Percentiles rank a stretch among this genome's conserved stretches.
Evolutionary conservation across 345 rosid genomes (phyloP).

Genomic region (Bruguiera gymnorhiza): DNA sequence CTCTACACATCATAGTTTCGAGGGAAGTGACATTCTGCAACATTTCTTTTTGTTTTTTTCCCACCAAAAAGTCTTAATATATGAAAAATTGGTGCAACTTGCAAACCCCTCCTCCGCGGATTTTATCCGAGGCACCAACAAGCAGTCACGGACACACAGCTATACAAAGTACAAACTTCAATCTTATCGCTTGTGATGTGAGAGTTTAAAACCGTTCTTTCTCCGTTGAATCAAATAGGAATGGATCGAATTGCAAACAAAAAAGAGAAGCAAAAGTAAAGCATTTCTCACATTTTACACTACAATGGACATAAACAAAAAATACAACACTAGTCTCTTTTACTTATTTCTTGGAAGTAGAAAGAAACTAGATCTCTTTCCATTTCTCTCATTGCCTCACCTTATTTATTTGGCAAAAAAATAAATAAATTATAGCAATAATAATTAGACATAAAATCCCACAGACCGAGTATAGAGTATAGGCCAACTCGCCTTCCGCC

Average conservation of each 20-base stretch:
- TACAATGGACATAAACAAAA: slow-evolving; percentile 13
- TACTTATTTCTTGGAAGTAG: slow-evolving; percentile 16
- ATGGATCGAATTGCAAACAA: background rate
- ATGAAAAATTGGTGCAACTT: too few relatives aligned
- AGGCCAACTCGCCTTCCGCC: background rate
- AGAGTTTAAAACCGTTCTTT: background rate
- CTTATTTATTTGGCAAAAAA: slow-evolving; percentile 30
- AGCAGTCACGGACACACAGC: too few relatives aligned
- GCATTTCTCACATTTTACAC: slow-evolving; percentile 13
- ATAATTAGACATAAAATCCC: slow-evolving; percentile 25
- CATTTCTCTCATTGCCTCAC: background rate
- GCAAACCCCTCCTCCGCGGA: too few relatives aligned
- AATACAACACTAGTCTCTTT: slow-evolving; percentile 17
- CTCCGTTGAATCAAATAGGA: background rate
- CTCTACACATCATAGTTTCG: background rate
- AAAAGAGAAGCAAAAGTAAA: background rate
- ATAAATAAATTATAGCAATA: slow-evolving; percentile 21
- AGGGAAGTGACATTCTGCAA: background rate
- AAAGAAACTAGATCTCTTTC: background rate
- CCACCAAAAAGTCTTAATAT: background rate
- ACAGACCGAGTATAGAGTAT: slow-evolving; percentile 23
- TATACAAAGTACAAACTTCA: too few relatives aligned
- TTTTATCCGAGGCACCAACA: too few relatives aligned
- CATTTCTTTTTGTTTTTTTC: background rate
- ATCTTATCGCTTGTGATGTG: background rate